These are phyloP conservation scores for Fusarium sp. DNA, from an alignment of 2,329 filamentous ascomycete species.

Conservation along the genomic window DNA sequence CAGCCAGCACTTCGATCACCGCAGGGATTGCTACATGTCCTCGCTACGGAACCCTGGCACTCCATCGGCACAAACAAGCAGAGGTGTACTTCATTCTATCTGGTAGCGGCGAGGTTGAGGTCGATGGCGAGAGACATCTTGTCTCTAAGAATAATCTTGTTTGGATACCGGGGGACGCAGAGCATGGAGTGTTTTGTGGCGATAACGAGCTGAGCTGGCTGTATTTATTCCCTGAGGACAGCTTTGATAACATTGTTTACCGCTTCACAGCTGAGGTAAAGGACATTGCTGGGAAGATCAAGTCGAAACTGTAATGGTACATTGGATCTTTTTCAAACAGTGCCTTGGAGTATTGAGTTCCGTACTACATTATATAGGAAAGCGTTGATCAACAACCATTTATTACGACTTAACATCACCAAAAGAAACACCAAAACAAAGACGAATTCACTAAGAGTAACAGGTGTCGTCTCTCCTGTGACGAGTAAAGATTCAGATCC, in stretches of 20 bases:
- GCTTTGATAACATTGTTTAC: slow-evolving; percentile 45
- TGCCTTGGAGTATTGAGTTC: not conserved
- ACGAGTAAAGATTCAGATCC: too few species aligned
- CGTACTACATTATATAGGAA: too few species aligned
- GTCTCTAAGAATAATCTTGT: slow-evolving; percentile 38
- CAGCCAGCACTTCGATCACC: slow-evolving; percentile 25
- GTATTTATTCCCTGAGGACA: slow-evolving; percentile 45
- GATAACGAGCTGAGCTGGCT: slow-evolving; percentile 40
- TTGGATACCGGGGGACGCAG: slow-evolving; percentile 46
- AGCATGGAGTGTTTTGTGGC: slow-evolving; percentile 44
- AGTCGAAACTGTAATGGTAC: slow-evolving; percentile 11
- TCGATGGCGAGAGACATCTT: slow-evolving; percentile 27
- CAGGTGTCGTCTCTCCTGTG: too few species aligned
- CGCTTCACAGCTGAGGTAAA: slow-evolving; percentile 38
- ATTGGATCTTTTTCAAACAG: not conserved
- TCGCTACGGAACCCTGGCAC: slow-evolving; percentile 35
- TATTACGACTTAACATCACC: too few species aligned
- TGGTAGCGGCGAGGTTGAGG: slow-evolving; percentile 43
- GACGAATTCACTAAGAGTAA: too few species aligned
- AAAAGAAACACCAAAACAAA: too few species aligned
- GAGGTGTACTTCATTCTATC: slow-evolving; percentile 48
- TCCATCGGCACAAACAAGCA: slow-evolving; percentile 47
- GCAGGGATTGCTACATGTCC: slow-evolving; percentile 45
- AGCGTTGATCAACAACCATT: too few species aligned
- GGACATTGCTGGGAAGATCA: not conserved